Base-by-base conservation (phyloP, 1,284 basidiomycete species). In the Apiotrichum sp. region DNA sequence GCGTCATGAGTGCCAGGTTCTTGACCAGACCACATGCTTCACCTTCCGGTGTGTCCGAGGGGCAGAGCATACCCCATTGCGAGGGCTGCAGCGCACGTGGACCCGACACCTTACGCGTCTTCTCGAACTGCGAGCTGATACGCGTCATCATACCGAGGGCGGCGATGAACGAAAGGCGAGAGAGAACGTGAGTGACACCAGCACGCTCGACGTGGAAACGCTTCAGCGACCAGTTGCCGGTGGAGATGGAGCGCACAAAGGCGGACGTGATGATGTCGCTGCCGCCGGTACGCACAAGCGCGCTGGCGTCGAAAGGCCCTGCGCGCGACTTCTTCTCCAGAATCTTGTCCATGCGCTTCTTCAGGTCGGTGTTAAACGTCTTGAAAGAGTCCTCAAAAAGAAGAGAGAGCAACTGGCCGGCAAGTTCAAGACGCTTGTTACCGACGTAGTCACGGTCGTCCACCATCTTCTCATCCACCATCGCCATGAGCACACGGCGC, bases 81-180 rank as follows among this genome's bases (percentile, higher is more conserved):
- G 87, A 91, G 9, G 96, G 93, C 74, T 99, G 96, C 60, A 99
- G 78, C 11, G 96, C 95, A 71, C 96, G 85, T 32, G 96, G 96
- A 48, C 97, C 97, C 61, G 91, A 96, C 55, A 99, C 97, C 74
- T 99, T 99, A 54, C 96, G 81, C 13, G 97, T 98, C 83, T 99
- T 99, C 77, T 99, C 96, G 72, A 99, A 99, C 77, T 99, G 96
- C 32, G 91, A 95, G 16, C 89, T 89, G 63, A 99, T 99, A 47
- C 96, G 86, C 8, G 96, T 99, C 97, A 99, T 99, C 96, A 98
- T 99, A 36, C 97, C 96, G 22, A 99, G 81, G 1, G 96, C 97
- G 55, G 93, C 90, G 72, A 99, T 98, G 81, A 93, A 99, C 65
- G 86, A 89, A 47, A 99, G 79, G 34, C 97, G 85, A 69, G 89